phyloP scores from a whole-genome alignment of 75 land plant genomes.

The Picea glauca region DNA sequence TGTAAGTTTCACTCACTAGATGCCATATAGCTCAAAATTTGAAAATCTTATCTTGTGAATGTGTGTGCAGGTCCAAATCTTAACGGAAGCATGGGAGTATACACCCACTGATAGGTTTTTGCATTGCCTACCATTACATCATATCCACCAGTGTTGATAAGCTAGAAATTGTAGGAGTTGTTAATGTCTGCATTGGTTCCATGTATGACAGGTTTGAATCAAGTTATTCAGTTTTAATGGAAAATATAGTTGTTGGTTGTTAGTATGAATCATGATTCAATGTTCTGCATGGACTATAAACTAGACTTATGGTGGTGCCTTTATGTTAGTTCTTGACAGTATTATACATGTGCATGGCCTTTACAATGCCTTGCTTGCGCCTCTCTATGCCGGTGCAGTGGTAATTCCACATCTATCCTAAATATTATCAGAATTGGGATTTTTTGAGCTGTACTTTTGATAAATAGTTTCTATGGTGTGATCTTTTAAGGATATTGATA shows the following conservation, averaged over 20 bases:
- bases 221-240: neutral
- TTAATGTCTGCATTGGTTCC: neutral
- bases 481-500: neutral
- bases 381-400: slow-evolving; percentile 32
- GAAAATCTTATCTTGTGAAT: neutral
- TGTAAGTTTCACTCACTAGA: neutral
- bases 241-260: neutral
- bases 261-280: neutral
- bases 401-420: slow-evolving; percentile 17
- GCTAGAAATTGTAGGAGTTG: neutral
- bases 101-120: slow-evolving; percentile 30
- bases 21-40: neutral
- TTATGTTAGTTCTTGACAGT: slow-evolving; percentile 12
- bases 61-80: slow-evolving; percentile 35
- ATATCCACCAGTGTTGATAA: slow-evolving; percentile 28
- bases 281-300: neutral
- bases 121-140: slow-evolving; percentile 42
- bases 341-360: slow-evolving; percentile 39
- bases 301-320: slow-evolving; percentile 8
- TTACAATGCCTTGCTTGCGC: slow-evolving; percentile 36
- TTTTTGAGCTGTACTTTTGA: neutral
- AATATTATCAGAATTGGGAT: neutral
- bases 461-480: neutral
- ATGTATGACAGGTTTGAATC: neutral
- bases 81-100: slow-evolving; percentile 37